These are phyloP conservation scores for Coniophora puteana DNA, from an alignment of 1,284 basidiomycete species.

Conservation along the genomic window DNA sequence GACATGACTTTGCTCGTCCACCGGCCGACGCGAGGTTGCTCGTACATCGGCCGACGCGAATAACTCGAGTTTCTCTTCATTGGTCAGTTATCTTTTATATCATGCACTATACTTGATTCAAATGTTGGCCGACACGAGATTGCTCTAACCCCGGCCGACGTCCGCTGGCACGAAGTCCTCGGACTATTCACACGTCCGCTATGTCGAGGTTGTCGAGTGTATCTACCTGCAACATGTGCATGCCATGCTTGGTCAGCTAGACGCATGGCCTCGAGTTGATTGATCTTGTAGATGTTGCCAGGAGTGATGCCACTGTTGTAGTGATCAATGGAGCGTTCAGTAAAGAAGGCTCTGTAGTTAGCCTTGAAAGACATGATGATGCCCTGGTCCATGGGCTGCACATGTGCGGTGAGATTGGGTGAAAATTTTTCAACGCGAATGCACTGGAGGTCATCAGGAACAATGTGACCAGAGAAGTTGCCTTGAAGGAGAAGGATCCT, in stretches of 20 bases:
- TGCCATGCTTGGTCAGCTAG: conserved; percentile 23
- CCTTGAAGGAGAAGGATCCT: conserved; percentile 21
- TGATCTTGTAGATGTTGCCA: conserved; percentile 29
- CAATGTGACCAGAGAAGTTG: conserved; percentile 22
- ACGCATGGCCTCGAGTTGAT: conserved; percentile 26
- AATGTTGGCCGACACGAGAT: no score
- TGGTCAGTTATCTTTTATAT: no score
- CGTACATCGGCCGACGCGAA: no score
- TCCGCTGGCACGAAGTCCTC: no score
- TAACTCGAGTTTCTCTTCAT: no score
- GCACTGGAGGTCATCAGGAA: conserved; percentile 12
- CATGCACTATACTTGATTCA: no score
- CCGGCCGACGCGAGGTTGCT: no score
- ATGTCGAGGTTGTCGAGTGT: not conserved
- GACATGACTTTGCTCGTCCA: no score
- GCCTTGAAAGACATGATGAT: conserved; percentile 26
- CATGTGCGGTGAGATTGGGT: conserved; percentile 10
- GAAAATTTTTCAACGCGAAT: conserved; percentile 14
- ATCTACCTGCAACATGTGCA: not conserved
- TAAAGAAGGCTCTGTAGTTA: conserved; percentile 20
- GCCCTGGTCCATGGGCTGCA: conserved; percentile 5
- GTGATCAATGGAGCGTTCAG: conserved; percentile 17
- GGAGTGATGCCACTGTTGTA: conserved; percentile 21
- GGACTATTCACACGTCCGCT: no score
- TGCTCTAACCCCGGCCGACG: no score